Conservation (phyloP, 2,329 filamentous ascomycete genomes). For the Alternaria sp. region DNA sequence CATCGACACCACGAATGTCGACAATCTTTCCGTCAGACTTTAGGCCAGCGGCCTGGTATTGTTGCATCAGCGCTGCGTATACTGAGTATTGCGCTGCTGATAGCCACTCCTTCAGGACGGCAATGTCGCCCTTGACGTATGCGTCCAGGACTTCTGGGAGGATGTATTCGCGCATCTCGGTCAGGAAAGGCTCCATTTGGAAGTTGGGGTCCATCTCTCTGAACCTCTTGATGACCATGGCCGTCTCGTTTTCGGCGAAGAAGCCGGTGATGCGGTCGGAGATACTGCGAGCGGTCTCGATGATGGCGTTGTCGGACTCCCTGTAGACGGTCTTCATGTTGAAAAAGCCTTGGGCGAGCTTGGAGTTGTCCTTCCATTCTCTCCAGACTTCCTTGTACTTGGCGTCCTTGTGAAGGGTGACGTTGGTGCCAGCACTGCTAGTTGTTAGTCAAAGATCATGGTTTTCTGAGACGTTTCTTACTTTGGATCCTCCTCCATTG, state of each 20-base stretch:
- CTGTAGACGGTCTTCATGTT: slow-evolving; percentile 86
- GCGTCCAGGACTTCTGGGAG: slow-evolving; percentile 96
- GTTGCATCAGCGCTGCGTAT: slow-evolving; percentile 94
- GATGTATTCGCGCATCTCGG: slow-evolving; percentile 97
- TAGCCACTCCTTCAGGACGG: slow-evolving; percentile 92
- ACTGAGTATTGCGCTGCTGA: slow-evolving; percentile 96
- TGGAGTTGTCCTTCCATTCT: slow-evolving; percentile 89
- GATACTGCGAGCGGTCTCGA: slow-evolving; percentile 90
- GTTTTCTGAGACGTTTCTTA: slow-evolving; percentile 56
- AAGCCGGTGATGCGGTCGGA: slow-evolving; percentile 92
- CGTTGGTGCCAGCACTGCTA: slow-evolving; percentile 83
- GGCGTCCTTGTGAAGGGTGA: slow-evolving; percentile 95
- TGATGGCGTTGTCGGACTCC: slow-evolving; percentile 95
- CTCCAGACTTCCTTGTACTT: slow-evolving; percentile 99
- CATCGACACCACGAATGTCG: slow-evolving; percentile 93
- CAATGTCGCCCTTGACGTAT: slow-evolving; percentile 94
- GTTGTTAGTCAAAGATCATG: slow-evolving; percentile 11
- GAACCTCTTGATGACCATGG: slow-evolving; percentile 97
- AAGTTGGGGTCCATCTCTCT: slow-evolving; percentile 93
- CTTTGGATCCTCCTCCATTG: slow-evolving; percentile 84
- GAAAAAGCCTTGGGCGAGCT: slow-evolving; percentile 86
- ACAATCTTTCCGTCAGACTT: slow-evolving; percentile 95
- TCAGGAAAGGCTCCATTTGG: slow-evolving; percentile 92
- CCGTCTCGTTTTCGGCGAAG: slow-evolving; percentile 98
- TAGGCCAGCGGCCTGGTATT: slow-evolving; percentile 91